Evolutionary conservation across 2,329 filamentous ascomycete genomes (phyloP).

Genomic region (Curvularia verruculosa): DNA sequence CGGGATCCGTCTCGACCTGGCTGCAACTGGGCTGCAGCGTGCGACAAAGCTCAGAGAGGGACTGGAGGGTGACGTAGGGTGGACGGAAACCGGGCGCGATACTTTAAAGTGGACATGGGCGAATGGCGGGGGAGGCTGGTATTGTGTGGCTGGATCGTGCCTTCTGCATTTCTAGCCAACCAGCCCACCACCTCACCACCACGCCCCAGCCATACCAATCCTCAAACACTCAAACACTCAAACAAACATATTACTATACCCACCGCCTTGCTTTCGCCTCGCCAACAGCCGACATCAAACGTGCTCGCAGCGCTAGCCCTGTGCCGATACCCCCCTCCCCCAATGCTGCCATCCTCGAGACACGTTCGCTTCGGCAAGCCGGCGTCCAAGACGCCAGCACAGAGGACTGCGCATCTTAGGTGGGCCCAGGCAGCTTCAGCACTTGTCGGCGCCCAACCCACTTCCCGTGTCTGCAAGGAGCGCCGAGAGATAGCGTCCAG

Average conservation of each 20-base stretch:
- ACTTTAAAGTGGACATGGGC: slow-evolving; percentile 14
- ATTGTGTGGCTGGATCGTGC: slow-evolving; percentile 30
- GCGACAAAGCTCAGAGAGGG: slow-evolving; percentile 10
- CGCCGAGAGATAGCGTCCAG: slow-evolving; percentile 10
- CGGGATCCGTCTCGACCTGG: slow-evolving; percentile 20
- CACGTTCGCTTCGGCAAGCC: not conserved
- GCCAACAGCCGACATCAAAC: not conserved
- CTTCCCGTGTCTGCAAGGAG: slow-evolving; percentile 7
- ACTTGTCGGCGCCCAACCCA: slow-evolving; percentile 13
- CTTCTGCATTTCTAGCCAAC: slow-evolving; percentile 22
- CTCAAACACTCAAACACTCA: not conserved
- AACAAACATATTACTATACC: no score
- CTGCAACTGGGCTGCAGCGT: slow-evolving; percentile 19
- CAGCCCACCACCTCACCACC: slow-evolving; percentile 9
- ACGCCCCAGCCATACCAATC: not conserved
- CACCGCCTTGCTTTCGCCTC: not conserved
- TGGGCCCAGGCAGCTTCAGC: slow-evolving; percentile 5
- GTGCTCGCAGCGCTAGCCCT: slow-evolving; percentile 5
- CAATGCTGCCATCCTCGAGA: not conserved
- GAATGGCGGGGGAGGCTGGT: slow-evolving; percentile 33
- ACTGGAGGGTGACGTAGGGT: slow-evolving; percentile 32
- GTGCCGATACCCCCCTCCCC: not conserved
- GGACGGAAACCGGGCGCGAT: slow-evolving; percentile 22
- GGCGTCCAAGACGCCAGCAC: slow-evolving; percentile 10
- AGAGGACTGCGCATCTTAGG: not conserved